Percentiles rank a stretch among this genome's conserved stretches.
phyloP scores from a whole-genome alignment of 768 basidiomycete species.

The Tephrocybe sp. region DNA sequence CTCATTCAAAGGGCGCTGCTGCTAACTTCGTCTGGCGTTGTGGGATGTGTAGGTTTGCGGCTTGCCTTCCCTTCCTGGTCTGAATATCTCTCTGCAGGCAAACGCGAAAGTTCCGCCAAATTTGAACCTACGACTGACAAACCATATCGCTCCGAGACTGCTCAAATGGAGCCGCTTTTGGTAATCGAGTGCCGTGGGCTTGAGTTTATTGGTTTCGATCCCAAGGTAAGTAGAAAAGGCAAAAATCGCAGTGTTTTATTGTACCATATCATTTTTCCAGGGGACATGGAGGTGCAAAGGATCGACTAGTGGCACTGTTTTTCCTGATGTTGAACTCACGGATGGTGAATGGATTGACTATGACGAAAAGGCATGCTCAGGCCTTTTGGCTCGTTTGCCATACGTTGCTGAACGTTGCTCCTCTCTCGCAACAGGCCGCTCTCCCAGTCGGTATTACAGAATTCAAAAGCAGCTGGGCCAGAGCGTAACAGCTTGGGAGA shows the following conservation, averaged over 20 bases:
- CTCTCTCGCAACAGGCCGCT: slow-evolving; percentile 38
- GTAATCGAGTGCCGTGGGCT: slow-evolving; percentile 84
- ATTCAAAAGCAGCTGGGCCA: slow-evolving; percentile 62
- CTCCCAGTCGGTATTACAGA: slow-evolving; percentile 71
- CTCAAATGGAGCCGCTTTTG: slow-evolving; percentile 61
- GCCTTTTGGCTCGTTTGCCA: not conserved
- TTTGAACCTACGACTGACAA: slow-evolving; percentile 54
- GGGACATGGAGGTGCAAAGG: slow-evolving; percentile 80
- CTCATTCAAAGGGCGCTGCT: slow-evolving; percentile 60
- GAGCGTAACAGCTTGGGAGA: slow-evolving; percentile 43
- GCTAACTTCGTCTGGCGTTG: slow-evolving; percentile 86
- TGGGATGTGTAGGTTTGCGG: slow-evolving; percentile 45
- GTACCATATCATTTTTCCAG: slow-evolving; percentile 32
- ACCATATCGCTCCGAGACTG: slow-evolving; percentile 62
- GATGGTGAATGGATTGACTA: slow-evolving; percentile 85
- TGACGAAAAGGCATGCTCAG: slow-evolving; percentile 72
- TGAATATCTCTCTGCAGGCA: slow-evolving; percentile 37
- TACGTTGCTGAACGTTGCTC: slow-evolving; percentile 9
- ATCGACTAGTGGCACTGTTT: slow-evolving; percentile 47
- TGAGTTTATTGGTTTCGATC: slow-evolving; percentile 78
- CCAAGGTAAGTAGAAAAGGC: slow-evolving; percentile 43
- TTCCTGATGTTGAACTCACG: slow-evolving; percentile 62
- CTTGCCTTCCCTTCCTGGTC: slow-evolving; percentile 3
- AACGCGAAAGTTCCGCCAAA: slow-evolving; percentile 78
- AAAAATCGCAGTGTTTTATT: not conserved